These are phyloP conservation scores for Rosa rugosa DNA, from an alignment of 306 rosid species.

Conservation along the genomic window DNA sequence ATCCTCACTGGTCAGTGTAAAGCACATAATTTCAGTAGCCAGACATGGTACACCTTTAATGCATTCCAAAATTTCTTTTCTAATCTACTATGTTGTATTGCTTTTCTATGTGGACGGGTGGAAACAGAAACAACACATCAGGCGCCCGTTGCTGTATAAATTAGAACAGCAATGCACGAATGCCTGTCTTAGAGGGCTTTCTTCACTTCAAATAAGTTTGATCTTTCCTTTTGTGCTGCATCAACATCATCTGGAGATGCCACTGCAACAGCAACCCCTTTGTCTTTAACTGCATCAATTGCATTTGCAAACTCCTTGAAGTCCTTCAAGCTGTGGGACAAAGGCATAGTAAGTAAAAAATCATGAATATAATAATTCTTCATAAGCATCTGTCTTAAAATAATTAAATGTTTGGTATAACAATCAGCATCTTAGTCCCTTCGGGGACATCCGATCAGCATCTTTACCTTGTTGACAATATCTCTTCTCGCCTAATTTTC, in stretches of 20 bases:
- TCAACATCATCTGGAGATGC: conserved; percentile 88
- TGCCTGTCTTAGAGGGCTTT: conserved; percentile 36
- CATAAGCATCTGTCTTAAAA: not conserved
- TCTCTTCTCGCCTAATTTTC: conserved; percentile 82
- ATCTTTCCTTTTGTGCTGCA: conserved; percentile 60
- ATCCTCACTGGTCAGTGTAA: not conserved
- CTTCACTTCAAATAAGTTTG: conserved; percentile 76
- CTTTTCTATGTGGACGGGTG: conserved; percentile 4
- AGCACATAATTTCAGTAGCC: not conserved
- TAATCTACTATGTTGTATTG: conserved; percentile 6
- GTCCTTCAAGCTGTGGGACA: conserved; percentile 71
- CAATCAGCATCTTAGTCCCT: not conserved
- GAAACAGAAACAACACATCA: not conserved
- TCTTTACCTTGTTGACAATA: conserved; percentile 78
- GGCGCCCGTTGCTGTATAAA: not conserved
- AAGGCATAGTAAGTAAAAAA: conserved; percentile 2
- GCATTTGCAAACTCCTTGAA: conserved; percentile 71
- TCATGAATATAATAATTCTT: not conserved
- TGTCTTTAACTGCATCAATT: conserved; percentile 71
- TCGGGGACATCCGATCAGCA: not conserved
- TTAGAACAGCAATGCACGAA: not conserved
- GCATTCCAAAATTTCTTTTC: not conserved
- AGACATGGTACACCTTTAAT: not conserved
- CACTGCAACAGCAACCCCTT: conserved; percentile 92
- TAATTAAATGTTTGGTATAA: not conserved